These are phyloP conservation scores for Neonectria ditissima DNA, from an alignment of 2,329 filamentous ascomycete species.

Conservation along the genomic window DNA sequence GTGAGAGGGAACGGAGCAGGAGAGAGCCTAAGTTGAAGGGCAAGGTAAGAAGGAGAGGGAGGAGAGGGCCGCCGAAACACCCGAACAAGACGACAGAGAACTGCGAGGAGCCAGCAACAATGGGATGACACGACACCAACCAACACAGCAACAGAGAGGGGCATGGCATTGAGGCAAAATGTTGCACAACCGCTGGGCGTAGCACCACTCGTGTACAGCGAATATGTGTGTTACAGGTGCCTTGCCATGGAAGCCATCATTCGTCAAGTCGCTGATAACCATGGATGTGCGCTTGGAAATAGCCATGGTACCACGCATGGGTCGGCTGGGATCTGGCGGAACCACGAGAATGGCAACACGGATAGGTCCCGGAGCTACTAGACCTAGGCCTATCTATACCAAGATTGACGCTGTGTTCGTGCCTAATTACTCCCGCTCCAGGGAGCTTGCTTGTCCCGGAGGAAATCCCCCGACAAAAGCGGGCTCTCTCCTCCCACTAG, in stretches of 20 bases:
- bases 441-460: conserved; percentile 20
- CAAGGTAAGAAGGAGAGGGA: conserved; percentile 6
- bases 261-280: neutral
- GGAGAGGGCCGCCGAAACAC: neutral
- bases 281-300: conserved; percentile 8
- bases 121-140: conserved; percentile 19
- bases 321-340: conserved; percentile 1
- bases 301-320: conserved; percentile 14
- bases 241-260: neutral
- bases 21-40: too few relatives aligned
- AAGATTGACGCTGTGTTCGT: neutral
- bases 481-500: conserved; percentile 18
- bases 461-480: conserved; percentile 41
- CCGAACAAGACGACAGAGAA: conserved; percentile 12
- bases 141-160: conserved; percentile 8
- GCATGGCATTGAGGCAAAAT: conserved; percentile 6
- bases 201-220: neutral
- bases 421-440: neutral
- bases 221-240: neutral
- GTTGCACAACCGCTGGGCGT: conserved; percentile 10
- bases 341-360: neutral
- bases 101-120: conserved; percentile 1
- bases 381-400: too few relatives aligned
- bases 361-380: conserved; percentile 4
- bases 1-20: neutral